These are phyloP conservation scores for Alternaria panax DNA, from an alignment of 2,329 filamentous ascomycete genomes.

Conservation along the genomic window DNA sequence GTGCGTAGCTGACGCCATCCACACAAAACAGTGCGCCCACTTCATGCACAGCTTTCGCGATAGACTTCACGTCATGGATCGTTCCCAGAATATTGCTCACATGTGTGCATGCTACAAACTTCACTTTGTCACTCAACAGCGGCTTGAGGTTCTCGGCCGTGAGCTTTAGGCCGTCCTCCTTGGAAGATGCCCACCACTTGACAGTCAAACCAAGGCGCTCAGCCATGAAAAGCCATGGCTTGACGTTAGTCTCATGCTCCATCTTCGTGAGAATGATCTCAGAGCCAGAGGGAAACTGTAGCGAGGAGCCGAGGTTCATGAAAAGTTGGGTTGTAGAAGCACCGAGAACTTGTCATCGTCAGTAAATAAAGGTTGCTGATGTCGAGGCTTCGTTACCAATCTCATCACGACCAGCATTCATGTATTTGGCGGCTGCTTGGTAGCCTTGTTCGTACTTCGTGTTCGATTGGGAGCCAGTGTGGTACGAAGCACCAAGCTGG, in stretches of 20 bases:
- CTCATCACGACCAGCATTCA: constrained; percentile 72
- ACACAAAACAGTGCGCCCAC: constrained; percentile 71
- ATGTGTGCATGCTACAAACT: constrained; percentile 76
- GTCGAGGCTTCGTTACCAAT: constrained; percentile 58
- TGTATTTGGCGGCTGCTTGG: constrained; percentile 71
- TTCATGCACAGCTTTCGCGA: constrained; percentile 60
- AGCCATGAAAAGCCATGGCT: constrained; percentile 75
- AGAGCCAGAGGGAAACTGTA: constrained; percentile 55
- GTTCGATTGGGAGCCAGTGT: constrained; percentile 66
- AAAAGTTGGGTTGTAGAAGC: constrained; percentile 79
- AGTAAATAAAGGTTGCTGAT: background rate
- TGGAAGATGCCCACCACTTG: constrained; percentile 71
- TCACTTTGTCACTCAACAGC: constrained; percentile 69
- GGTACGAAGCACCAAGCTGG: constrained; percentile 76
- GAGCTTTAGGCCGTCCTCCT: constrained; percentile 63
- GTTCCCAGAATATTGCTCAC: constrained; percentile 76
- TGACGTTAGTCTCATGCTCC: constrained; percentile 81
- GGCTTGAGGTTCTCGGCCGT: constrained; percentile 63
- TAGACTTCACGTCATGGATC: constrained; percentile 68
- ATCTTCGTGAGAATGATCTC: constrained; percentile 75
- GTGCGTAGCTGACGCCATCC: constrained; percentile 79
- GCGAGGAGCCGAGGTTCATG: constrained; percentile 65
- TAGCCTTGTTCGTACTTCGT: constrained; percentile 67
- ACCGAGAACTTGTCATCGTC: constrained; percentile 64
- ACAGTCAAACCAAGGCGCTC: constrained; percentile 65